Evolutionary conservation across 2,329 filamentous ascomycete genomes (phyloP), one percentile per base, ranked within the genome.

Genomic region (Venturia asperata): DNA sequence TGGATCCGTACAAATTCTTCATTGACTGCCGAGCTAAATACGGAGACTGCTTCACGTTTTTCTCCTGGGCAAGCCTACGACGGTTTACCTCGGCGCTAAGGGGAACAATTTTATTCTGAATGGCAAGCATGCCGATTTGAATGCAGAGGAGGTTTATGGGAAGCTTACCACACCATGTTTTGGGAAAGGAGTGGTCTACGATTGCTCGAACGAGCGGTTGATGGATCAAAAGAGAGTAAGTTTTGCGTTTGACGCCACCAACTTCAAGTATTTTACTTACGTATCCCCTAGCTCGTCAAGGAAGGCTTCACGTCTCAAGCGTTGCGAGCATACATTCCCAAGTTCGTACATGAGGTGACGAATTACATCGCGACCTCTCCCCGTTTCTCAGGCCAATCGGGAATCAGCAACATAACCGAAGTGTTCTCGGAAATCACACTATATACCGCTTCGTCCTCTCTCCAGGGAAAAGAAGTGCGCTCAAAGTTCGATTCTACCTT

Each of bases 391-490:
- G 83, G 81, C 65, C 72, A 82, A 66, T 83, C 80, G 15, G 90
- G 90, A 55, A 79, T 83, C 21, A 80, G 86, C 72, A 83, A 92
- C 70, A 85, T 93, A 37, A 81, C 86, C 61, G 83, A 85, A 69
- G 85, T 82, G 67, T 88, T 93, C 82, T 87, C 89, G 49, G 87
- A 93, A 73, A 86, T 93, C 69, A 92, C 90, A 56, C 90, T 92
- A 70, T 93, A 91, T 75, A 92, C 90, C 61, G 90, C 90, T 49
- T 90, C 88, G n/a, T 87, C 90, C 71, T 85, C 88, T 15, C 83
- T 93, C 1, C 90, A 93, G 77, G 90, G 90, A 67, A 86, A 86
- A 71, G 88, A 90, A 74, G 87, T 92, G 65, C 87, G 90, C 66
- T 83, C 81, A 73, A 86, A 85, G 73, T 91, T 93, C 69, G 87